Percentiles rank a stretch among this genome's conserved stretches.
phyloP scores from a whole-genome alignment of 352 stramenopile genomes.

The Phytophthora aleatoria region DNA sequence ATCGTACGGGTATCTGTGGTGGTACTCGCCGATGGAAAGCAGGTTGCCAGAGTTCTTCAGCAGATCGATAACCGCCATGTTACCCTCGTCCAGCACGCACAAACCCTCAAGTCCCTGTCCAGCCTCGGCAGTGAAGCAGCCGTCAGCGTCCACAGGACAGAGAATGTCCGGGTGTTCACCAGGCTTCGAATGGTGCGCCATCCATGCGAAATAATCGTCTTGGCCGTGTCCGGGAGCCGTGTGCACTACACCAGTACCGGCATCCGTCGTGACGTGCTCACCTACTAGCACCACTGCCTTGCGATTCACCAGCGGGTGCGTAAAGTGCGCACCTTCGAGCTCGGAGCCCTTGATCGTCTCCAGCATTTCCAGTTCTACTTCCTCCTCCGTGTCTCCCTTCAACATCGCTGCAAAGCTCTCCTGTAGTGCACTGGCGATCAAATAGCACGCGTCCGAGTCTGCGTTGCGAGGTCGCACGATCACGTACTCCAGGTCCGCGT shows the following conservation, averaged over 20 bases:
- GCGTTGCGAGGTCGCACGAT: constrained; percentile 65
- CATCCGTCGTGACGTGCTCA: constrained; percentile 98
- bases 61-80: constrained; percentile 90
- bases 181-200: constrained; percentile 52
- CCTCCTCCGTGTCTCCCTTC: constrained; percentile 11
- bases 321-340: constrained; percentile 73
- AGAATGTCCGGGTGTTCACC: constrained; percentile 49
- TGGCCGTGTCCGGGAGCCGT: constrained; percentile 97
- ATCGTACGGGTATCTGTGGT: constrained; percentile 98
- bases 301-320: constrained; percentile 89
- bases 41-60: constrained; percentile 84
- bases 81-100: constrained; percentile 93
- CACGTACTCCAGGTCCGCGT: constrained; percentile 93
- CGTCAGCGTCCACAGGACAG: constrained; percentile 72
- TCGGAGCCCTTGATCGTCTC: constrained; percentile 63
- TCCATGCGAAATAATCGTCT: constrained; percentile 93
- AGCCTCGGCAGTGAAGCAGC: constrained; percentile 90
- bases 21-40: constrained; percentile 88
- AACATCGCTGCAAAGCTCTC: constrained; percentile 46
- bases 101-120: constrained; percentile 88
- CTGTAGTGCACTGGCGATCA: constrained; percentile 66
- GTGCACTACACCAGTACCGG: constrained; percentile 98
- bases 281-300: constrained; percentile 90
- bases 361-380: constrained; percentile 52
- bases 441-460: constrained; percentile 46